These are phyloP conservation scores for Sporothrix mexicana DNA, from an alignment of 2,329 filamentous ascomycete genomes.

Conservation along the genomic window DNA sequence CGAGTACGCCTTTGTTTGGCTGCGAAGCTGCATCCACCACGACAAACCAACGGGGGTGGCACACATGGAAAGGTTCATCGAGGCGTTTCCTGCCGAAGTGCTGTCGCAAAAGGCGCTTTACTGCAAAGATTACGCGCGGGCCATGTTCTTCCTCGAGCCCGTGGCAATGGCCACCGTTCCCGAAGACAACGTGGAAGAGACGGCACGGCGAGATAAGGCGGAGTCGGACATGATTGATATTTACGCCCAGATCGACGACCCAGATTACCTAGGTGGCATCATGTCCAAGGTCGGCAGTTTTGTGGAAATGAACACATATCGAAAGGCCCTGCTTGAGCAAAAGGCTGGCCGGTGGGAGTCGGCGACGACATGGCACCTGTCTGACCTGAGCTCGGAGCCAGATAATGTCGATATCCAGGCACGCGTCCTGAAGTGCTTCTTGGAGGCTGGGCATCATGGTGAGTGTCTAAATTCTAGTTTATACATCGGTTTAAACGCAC, in stretches of 20 bases:
- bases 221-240: conserved; percentile 86
- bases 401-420: conserved; percentile 78
- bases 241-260: conserved; percentile 96
- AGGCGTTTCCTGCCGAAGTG: conserved; percentile 74
- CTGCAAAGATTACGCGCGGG: conserved; percentile 89
- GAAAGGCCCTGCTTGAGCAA: conserved; percentile 89
- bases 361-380: conserved; percentile 97
- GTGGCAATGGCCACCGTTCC: conserved; percentile 60
- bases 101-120: conserved; percentile 84
- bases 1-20: conserved; percentile 90
- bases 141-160: conserved; percentile 93
- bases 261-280: conserved; percentile 93
- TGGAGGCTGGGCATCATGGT: conserved; percentile 96
- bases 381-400: conserved; percentile 80
- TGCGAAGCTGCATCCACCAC: conserved; percentile 75
- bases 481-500: too few relatives aligned
- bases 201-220: conserved; percentile 57
- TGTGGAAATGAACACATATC: conserved; percentile 75
- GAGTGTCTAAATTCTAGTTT: conserved; percentile 41
- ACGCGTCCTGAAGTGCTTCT: conserved; percentile 84
- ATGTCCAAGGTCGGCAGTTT: conserved; percentile 79
- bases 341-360: conserved; percentile 94
- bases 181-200: conserved; percentile 55
- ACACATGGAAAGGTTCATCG: conserved; percentile 58
- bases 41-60: conserved; percentile 62